These are phyloP conservation scores for Globisporangium carolinianum DNA, from an alignment of 352 stramenopile genomes.

Conservation along the genomic window DNA sequence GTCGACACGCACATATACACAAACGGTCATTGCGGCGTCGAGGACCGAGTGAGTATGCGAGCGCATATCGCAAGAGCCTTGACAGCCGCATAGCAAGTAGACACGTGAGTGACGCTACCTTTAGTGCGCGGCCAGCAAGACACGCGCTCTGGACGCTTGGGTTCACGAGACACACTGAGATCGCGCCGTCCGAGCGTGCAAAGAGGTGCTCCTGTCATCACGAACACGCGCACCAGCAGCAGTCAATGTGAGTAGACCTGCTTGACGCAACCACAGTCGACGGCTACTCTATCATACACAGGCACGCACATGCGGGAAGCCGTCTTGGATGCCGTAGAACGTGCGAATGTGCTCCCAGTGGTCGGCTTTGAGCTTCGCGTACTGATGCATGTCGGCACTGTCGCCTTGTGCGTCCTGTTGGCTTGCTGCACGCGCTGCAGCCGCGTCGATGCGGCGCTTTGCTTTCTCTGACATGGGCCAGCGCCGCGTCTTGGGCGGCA, in stretches of 20 bases:
- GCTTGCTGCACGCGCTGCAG: slow-evolving; percentile 6
- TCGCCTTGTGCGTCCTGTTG: slow-evolving; percentile 10
- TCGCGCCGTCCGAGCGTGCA: slow-evolving; percentile 53
- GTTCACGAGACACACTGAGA: slow-evolving; percentile 63
- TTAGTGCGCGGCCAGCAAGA: slow-evolving; percentile 45
- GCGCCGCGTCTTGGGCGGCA: slow-evolving; percentile 25
- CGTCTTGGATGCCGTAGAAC: slow-evolving; percentile 63
- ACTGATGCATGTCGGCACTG: slow-evolving; percentile 28
- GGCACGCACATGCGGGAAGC: slow-evolving; percentile 39
- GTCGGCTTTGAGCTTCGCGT: slow-evolving; percentile 38
- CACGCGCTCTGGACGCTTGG: slow-evolving; percentile 37
- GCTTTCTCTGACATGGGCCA: slow-evolving; percentile 29
- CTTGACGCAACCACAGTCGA: no score
- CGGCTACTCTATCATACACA: neutral
- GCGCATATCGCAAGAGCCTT: neutral
- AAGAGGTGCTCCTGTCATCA: slow-evolving; percentile 41
- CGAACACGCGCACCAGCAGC: no score
- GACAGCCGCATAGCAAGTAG: neutral
- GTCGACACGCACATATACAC: no score
- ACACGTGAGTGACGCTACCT: slow-evolving; percentile 12
- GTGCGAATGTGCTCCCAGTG: slow-evolving; percentile 50
- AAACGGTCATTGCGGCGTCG: neutral
- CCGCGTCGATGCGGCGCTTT: slow-evolving; percentile 15
- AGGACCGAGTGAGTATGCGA: neutral
- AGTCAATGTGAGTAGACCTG: neutral